Percentiles rank a stretch among this genome's conserved stretches.
phyloP scores from a whole-genome alignment of 2,329 filamentous ascomycete genomes.

The Monosporascus sp. region DNA sequence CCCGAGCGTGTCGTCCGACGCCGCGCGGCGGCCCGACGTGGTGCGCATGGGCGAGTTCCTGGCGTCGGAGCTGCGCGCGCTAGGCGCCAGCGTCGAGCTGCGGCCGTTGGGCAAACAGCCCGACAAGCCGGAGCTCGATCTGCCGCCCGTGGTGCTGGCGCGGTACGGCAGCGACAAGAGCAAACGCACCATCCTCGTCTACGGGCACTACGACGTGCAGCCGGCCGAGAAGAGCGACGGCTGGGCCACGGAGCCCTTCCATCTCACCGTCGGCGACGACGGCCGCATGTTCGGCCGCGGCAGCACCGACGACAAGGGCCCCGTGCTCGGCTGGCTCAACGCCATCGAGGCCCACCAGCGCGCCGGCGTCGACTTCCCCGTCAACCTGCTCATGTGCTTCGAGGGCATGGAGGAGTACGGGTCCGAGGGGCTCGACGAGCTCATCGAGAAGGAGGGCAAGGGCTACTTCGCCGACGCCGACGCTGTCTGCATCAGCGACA shows the following conservation, averaged over 20 bases:
- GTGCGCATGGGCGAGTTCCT: constrained; percentile 95
- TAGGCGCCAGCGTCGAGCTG: constrained; percentile 85
- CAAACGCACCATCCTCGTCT: constrained; percentile 93
- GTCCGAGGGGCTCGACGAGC: constrained; percentile 90
- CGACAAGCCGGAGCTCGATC: constrained; percentile 80
- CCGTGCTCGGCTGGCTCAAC: constrained; percentile 95
- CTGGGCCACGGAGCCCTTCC: constrained; percentile 93
- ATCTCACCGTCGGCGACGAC: constrained; percentile 80
- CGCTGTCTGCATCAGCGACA: constrained; percentile 96
- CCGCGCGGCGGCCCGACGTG: constrained; percentile 83
- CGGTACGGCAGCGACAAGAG: constrained; percentile 88
- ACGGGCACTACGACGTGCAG: constrained; percentile 98
- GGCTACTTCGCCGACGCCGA: constrained; percentile 94
- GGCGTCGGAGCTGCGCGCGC: constrained; percentile 70
- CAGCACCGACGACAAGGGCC: constrained; percentile 95
- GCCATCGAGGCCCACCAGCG: constrained; percentile 97
- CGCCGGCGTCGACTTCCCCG: constrained; percentile 88
- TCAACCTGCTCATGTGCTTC: constrained; percentile 98
- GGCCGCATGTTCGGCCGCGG: constrained; percentile 95
- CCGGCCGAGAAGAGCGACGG: constrained; percentile 89
- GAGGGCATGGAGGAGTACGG: constrained; percentile 99
- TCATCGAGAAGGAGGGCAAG: constrained; percentile 86
- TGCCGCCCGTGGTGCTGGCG: constrained; percentile 87
- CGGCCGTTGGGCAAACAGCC: constrained; percentile 87
- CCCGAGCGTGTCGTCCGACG: constrained; percentile 88